Evolutionary conservation across 2,329 filamentous ascomycete genomes (phyloP).

Genomic region (Aureobasidium zeae): DNA sequence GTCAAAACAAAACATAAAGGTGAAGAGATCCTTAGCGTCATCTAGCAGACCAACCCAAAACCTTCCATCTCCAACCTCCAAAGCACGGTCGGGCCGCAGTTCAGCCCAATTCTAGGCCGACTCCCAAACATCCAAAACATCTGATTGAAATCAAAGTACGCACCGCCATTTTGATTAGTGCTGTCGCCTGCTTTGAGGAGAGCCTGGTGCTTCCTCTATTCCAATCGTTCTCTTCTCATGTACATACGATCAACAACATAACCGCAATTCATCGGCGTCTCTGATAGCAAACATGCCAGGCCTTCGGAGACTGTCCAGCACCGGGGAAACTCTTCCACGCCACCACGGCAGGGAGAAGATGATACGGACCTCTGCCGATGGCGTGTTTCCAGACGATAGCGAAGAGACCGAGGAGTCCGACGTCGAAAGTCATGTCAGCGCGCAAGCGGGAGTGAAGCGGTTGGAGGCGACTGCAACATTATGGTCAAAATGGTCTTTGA

Average conservation of each 20-base stretch:
- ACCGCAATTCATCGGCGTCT: constrained; percentile 2
- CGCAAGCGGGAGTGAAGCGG: constrained; percentile 41
- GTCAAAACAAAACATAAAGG: background rate
- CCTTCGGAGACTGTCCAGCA: constrained; percentile 13
- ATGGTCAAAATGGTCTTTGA: constrained; percentile 40
- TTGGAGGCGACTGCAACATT: constrained; percentile 41
- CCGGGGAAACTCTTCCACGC: constrained; percentile 7
- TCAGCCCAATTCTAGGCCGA: constrained; percentile 10
- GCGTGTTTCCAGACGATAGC: background rate
- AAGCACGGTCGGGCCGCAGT: background rate
- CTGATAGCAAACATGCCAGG: constrained; percentile 16
- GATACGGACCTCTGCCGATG: constrained; percentile 1
- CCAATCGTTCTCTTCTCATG: background rate
- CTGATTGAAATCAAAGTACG: constrained; percentile 10
- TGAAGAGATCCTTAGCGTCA: constrained; percentile 1
- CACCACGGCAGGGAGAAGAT: constrained; percentile 11
- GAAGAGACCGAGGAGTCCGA: constrained; percentile 12
- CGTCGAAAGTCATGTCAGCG: constrained; percentile 20
- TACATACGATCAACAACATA: background rate
- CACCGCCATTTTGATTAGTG: constrained; percentile 13
- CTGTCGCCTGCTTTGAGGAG: background rate
- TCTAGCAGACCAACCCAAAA: background rate
- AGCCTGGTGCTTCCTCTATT: background rate
- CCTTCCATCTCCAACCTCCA: constrained; percentile 2
- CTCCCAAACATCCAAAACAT: constrained; percentile 12